phyloP scores from a whole-genome alignment of 192 early-diverging fungal species.

The Chytriomyces confervae region DNA sequence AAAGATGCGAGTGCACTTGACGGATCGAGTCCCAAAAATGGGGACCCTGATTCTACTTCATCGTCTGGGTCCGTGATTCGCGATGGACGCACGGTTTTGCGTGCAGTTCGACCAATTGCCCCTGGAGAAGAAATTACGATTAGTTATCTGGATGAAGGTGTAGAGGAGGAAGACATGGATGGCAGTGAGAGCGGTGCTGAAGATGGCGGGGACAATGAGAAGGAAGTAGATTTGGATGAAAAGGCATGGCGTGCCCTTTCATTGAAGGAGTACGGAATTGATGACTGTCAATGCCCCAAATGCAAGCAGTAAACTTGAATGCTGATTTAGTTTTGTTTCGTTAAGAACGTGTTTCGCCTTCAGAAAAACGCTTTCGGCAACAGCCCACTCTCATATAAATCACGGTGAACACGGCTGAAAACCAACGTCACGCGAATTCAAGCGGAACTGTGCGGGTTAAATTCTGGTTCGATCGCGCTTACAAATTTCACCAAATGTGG shows the following conservation, averaged over 20 bases:
- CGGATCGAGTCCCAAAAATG: not conserved
- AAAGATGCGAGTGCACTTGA: constrained; percentile 14
- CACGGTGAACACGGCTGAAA: too few relatives aligned
- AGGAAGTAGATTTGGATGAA: constrained; percentile 19
- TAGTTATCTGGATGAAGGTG: constrained; percentile 38
- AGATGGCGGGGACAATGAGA: constrained; percentile 13
- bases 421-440: too few relatives aligned
- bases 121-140: constrained; percentile 41
- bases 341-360: too few relatives aligned
- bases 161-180: constrained; percentile 13
- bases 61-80: not conserved
- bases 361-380: too few relatives aligned
- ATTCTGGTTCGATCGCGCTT: too few relatives aligned
- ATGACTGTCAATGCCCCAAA: constrained; percentile 23
- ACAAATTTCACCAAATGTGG: too few relatives aligned
- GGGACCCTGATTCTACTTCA: not conserved
- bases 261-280: constrained; percentile 32
- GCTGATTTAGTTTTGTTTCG: too few relatives aligned
- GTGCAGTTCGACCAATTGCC: constrained; percentile 26
- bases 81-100: constrained; percentile 32
- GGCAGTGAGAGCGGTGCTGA: constrained; percentile 1
- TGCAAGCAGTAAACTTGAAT: not conserved
- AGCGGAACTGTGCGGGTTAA: too few relatives aligned
- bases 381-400: too few relatives aligned
- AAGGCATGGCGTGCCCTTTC: constrained; percentile 21